Conservation (phyloP, 2,329 filamentous ascomycete genomes). For the Trichoderma citrinoviride region DNA sequence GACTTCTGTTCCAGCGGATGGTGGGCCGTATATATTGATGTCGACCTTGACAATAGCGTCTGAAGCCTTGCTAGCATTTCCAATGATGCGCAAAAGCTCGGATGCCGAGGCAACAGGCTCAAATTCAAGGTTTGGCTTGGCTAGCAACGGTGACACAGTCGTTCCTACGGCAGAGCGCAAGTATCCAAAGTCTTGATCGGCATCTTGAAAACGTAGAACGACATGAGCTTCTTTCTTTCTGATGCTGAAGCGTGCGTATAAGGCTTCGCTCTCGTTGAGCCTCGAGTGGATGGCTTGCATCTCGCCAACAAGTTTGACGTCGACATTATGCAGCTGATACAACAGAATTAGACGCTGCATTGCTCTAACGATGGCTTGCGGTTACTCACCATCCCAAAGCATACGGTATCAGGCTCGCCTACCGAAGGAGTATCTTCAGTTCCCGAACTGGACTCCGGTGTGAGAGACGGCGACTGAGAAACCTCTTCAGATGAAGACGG, state of each 20-base stretch:
- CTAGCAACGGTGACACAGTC: neutral
- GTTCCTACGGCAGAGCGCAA: neutral
- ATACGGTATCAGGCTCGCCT: neutral
- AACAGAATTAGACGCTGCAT: neutral
- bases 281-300: neutral
- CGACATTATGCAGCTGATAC: conserved; percentile 8
- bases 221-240: neutral
- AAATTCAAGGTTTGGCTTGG: neutral
- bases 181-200: neutral
- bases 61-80: conserved; percentile 27
- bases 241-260: neutral
- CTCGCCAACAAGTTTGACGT: conserved; percentile 7
- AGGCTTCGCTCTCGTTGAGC: neutral
- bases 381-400: conserved; percentile 2
- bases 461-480: neutral
- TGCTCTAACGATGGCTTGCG: neutral
- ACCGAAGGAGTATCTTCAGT: neutral
- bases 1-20: conserved; percentile 23
- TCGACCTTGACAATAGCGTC: conserved; percentile 35
- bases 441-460: neutral
- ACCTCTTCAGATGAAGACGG: neutral
- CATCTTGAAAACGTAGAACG: neutral
- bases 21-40: conserved; percentile 40
- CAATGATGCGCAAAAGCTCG: conserved; percentile 29
- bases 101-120: conserved; percentile 17